A percentile compares a stretch with the other conserved stretches of the same genome.
Conservation (phyloP, 139 green algal species). For the Picochlorum sp. region DNA sequence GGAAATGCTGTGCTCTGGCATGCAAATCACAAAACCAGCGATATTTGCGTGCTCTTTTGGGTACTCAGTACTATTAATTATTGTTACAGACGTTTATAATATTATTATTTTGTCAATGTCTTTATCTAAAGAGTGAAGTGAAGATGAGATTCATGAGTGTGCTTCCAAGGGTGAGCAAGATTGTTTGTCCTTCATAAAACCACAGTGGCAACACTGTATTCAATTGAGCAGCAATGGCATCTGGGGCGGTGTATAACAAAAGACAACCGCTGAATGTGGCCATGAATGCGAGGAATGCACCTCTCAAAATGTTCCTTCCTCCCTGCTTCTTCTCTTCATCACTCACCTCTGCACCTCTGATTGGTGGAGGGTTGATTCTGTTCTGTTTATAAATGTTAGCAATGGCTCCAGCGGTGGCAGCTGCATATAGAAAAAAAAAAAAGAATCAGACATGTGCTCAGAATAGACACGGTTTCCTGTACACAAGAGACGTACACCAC, state of each 20-base stretch:
- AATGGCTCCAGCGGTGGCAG: slow-evolving; percentile 24
- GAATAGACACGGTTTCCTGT: neutral
- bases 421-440: slow-evolving; percentile 7
- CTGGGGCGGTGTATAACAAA: slow-evolving; percentile 39
- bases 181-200: slow-evolving; percentile 46
- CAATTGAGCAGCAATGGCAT: slow-evolving; percentile 21
- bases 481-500: slow-evolving; percentile 20
- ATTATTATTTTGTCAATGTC: too few species aligned
- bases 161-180: slow-evolving; percentile 18
- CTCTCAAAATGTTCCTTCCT: slow-evolving; percentile 43
- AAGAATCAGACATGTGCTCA: neutral
- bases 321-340: slow-evolving; percentile 35
- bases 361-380: slow-evolving; percentile 31
- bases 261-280: slow-evolving; percentile 42
- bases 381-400: slow-evolving; percentile 45
- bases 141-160: slow-evolving; percentile 24
- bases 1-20: neutral
- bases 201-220: slow-evolving; percentile 34
- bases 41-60: neutral
- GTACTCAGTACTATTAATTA: neutral
- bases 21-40: neutral
- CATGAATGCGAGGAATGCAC: slow-evolving; percentile 38
- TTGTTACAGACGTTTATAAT: neutral
- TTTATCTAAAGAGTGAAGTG: neutral
- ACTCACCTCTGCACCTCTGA: slow-evolving; percentile 9